phyloP scores from a whole-genome alignment of 345 rosid genomes.

The Noccaea caerulescens region DNA sequence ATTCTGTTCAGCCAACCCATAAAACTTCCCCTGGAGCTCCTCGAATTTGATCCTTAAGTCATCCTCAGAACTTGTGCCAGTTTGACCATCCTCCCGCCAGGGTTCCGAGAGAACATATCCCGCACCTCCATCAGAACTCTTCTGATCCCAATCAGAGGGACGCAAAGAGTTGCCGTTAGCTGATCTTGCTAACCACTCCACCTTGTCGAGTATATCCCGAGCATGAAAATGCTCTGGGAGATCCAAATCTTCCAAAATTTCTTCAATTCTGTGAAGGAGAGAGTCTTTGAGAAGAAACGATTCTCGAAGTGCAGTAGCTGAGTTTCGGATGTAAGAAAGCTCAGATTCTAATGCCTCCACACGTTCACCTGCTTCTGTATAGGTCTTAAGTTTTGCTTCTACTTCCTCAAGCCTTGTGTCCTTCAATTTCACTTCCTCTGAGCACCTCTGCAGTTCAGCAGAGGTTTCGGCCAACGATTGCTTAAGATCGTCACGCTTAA shows the following conservation, averaged over 20 bases:
- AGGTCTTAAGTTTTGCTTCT: slow-evolving; percentile 72
- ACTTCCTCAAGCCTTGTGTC: slow-evolving; percentile 68
- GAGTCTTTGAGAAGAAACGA: slow-evolving; percentile 97
- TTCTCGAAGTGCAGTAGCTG: slow-evolving; percentile 93
- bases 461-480: slow-evolving; percentile 74
- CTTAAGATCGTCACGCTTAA: slow-evolving; percentile 81
- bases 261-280: slow-evolving; percentile 89
- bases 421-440: slow-evolving; percentile 75
- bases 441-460: slow-evolving; percentile 72
- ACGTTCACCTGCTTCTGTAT: slow-evolving; percentile 88
- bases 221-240: slow-evolving; percentile 91
- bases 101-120: slow-evolving; percentile 67
- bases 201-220: slow-evolving; percentile 85
- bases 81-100: slow-evolving; percentile 79
- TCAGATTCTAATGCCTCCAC: slow-evolving; percentile 96
- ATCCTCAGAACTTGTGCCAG: slow-evolving; percentile 60
- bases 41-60: slow-evolving; percentile 82
- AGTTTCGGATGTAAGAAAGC: slow-evolving; percentile 95
- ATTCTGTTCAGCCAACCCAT: slow-evolving; percentile 93
- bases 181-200: slow-evolving; percentile 91
- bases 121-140: slow-evolving; percentile 65
- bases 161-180: slow-evolving; percentile 59
- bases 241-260: slow-evolving; percentile 88
- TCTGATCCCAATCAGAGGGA: slow-evolving; percentile 74
- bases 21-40: slow-evolving; percentile 89